These are phyloP conservation scores for Ogataea henricii DNA, from an alignment of 805 yeast genomes.

Conservation along the genomic window DNA sequence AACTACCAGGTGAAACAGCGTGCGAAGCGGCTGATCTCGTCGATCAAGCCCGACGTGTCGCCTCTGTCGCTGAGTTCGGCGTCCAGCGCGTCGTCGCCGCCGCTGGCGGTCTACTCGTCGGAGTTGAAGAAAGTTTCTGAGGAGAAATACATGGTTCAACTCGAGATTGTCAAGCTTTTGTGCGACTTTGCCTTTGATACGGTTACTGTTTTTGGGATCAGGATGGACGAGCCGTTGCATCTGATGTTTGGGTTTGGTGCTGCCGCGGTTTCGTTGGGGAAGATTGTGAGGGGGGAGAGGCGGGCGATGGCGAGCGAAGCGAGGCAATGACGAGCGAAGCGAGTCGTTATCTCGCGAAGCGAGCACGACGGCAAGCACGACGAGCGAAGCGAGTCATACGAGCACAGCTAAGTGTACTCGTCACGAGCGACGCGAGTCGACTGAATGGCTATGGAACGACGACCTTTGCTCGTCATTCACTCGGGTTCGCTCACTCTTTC, in stretches of 20 bases:
- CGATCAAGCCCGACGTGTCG: conserved; percentile 21
- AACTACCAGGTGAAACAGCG: conserved; percentile 62
- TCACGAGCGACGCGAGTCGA: neutral
- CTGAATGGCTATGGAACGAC: neutral
- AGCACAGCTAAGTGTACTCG: too few relatives aligned
- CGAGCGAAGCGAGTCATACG: too few relatives aligned
- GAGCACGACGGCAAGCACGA: too few relatives aligned
- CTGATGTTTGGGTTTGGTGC: conserved; percentile 36
- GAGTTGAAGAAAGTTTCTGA: conserved; percentile 38
- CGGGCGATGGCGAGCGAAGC: conserved; percentile 22
- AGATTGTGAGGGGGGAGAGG: conserved; percentile 32
- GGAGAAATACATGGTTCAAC: conserved; percentile 37
- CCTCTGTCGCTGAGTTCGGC: conserved; percentile 18
- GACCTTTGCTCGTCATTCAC: too few relatives aligned
- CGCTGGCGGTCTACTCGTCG: conserved; percentile 13
- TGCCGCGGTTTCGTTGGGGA: conserved; percentile 33
- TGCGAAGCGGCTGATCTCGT: conserved; percentile 39
- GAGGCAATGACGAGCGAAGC: conserved; percentile 1
- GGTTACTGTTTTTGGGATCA: conserved; percentile 45
- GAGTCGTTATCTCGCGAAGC: too few relatives aligned
- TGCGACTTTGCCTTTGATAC: conserved; percentile 53
- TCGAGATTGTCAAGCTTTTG: conserved; percentile 44
- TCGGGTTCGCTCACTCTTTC: too few relatives aligned
- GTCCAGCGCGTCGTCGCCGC: conserved; percentile 9
- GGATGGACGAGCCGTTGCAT: conserved; percentile 32